A percentile compares a stretch with the other conserved stretches of the same genome.
These are phyloP conservation scores for Boletus subparvulus DNA, from an alignment of 768 basidiomycete species.

Conservation along the genomic window DNA sequence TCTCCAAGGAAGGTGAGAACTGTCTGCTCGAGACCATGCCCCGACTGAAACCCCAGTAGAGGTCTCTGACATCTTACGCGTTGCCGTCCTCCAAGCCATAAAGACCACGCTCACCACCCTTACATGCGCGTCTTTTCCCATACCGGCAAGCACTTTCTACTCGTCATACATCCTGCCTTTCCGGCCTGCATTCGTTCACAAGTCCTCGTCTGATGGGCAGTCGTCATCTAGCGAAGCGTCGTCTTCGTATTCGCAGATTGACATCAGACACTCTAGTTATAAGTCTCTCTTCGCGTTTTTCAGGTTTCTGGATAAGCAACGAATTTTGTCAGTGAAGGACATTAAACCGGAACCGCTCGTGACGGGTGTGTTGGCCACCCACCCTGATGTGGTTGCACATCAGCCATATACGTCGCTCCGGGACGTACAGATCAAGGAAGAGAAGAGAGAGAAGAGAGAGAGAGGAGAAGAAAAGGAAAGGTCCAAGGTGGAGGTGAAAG, in stretches of 20 bases:
- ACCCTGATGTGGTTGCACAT: constrained; percentile 58
- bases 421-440: constrained; percentile 63
- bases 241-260: constrained; percentile 47
- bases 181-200: constrained; percentile 59
- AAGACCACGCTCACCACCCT: constrained; percentile 45
- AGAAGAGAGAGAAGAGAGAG: constrained; percentile 57
- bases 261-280: constrained; percentile 74
- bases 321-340: constrained; percentile 70
- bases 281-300: constrained; percentile 84
- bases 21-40: not conserved
- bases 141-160: constrained; percentile 75
- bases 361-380: constrained; percentile 51
- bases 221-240: constrained; percentile 16
- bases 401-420: constrained; percentile 54
- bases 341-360: constrained; percentile 52
- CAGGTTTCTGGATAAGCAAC: constrained; percentile 72
- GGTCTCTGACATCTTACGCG: constrained; percentile 47
- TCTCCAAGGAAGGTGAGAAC: constrained; percentile 32
- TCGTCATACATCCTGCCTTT: constrained; percentile 74
- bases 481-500: constrained; percentile 49
- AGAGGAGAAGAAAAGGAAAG: constrained; percentile 39
- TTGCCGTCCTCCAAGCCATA: constrained; percentile 67
- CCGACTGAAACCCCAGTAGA: constrained; percentile 11
- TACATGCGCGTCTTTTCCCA: constrained; percentile 62
- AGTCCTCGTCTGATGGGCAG: constrained; percentile 11